phyloP scores from a whole-genome alignment of 495 filamentous ascomycete species.

The Aspergillus affinis region DNA sequence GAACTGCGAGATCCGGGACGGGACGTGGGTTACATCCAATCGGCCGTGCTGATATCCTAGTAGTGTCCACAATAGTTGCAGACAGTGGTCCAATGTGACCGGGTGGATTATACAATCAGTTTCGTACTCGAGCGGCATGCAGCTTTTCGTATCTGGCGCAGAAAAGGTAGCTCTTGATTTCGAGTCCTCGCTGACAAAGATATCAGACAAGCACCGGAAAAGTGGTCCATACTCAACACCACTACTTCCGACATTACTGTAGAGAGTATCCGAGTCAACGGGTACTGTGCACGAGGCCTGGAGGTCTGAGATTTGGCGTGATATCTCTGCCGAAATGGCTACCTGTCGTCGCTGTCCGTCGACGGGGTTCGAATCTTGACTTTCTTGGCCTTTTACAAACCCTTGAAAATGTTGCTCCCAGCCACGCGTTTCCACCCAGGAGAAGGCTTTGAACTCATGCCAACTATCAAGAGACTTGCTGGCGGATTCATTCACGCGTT shows the following conservation, averaged over 20 bases:
- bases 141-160: constrained; percentile 43
- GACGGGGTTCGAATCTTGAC: constrained; percentile 31
- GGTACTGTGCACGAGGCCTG: constrained; percentile 11
- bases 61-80: constrained; percentile 37
- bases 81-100: constrained; percentile 42
- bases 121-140: constrained; percentile 50
- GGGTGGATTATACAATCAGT: constrained; percentile 46
- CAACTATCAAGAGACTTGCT: constrained; percentile 33
- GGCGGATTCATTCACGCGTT: constrained; percentile 22
- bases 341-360: constrained; percentile 19
- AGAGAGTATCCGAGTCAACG: constrained; percentile 17
- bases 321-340: background rate
- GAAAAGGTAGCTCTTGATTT: constrained; percentile 32
- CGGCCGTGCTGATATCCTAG: constrained; percentile 23
- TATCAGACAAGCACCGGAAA: constrained; percentile 31
- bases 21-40: constrained; percentile 18
- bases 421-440: constrained; percentile 30
- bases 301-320: constrained; percentile 8
- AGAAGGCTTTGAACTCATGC: constrained; percentile 45
- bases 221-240: constrained; percentile 40
- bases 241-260: constrained; percentile 24
- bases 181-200: constrained; percentile 16
- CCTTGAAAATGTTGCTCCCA: constrained; percentile 47
- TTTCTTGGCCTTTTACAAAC: constrained; percentile 28
- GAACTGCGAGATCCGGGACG: constrained; percentile 23